phyloP scores from a whole-genome alignment of 805 yeast species.

The Helenozyma baotianmanensis region DNA sequence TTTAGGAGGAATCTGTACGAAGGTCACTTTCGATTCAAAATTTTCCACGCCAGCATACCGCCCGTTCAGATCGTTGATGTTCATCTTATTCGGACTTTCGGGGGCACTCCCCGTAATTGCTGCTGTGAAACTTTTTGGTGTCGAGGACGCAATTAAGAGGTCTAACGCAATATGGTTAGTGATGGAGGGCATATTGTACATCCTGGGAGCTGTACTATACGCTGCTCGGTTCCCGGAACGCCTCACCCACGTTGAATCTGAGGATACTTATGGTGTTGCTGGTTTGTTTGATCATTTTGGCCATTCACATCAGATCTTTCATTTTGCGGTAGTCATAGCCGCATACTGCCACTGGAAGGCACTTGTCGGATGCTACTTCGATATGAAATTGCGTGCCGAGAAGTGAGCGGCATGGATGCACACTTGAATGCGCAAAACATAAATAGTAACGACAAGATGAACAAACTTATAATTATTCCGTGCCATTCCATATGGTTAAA shows the following conservation, averaged over 20 bases:
- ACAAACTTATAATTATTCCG: slow-evolving; percentile 32
- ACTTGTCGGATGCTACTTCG: slow-evolving; percentile 34
- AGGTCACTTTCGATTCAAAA: slow-evolving; percentile 57
- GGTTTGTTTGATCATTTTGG: slow-evolving; percentile 62
- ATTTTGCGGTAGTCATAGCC: slow-evolving; percentile 70
- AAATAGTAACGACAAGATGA: not conserved
- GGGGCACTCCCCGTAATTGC: slow-evolving; percentile 65
- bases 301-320: slow-evolving; percentile 83
- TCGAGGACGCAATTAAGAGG: slow-evolving; percentile 42
- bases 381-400: slow-evolving; percentile 4
- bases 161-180: slow-evolving; percentile 59
- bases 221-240: slow-evolving; percentile 79
- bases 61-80: slow-evolving; percentile 71
- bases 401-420: no score
- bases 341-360: slow-evolving; percentile 71
- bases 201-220: slow-evolving; percentile 73
- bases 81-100: slow-evolving; percentile 74
- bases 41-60: slow-evolving; percentile 73
- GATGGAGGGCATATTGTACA: slow-evolving; percentile 69
- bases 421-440: no score
- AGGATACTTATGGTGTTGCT: slow-evolving; percentile 10
- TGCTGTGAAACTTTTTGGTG: slow-evolving; percentile 50
- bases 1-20: slow-evolving; percentile 60
- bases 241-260: slow-evolving; percentile 26
- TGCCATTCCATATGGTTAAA: slow-evolving; percentile 60